Percentiles rank a stretch among this genome's conserved stretches.
These are phyloP conservation scores for Fusarium nygamai DNA, from an alignment of 2,329 filamentous ascomycete species.

Conservation along the genomic window DNA sequence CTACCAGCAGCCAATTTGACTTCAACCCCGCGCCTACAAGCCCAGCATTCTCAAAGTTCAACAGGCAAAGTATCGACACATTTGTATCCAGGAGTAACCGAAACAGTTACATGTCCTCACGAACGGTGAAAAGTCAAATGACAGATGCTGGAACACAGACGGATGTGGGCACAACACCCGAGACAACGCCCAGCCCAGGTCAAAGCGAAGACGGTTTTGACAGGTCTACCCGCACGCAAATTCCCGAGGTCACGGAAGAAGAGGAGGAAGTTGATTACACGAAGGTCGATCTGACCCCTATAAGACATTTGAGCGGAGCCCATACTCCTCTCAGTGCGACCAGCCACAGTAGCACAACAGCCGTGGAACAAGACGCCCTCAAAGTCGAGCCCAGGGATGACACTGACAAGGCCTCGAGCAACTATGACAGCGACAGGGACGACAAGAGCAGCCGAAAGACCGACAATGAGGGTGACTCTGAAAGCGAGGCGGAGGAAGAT, in stretches of 20 bases:
- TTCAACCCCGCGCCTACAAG: slow-evolving; percentile 81
- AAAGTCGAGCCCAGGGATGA: slow-evolving; percentile 39
- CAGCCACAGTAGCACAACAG: slow-evolving; percentile 35
- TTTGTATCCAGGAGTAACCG: slow-evolving; percentile 68
- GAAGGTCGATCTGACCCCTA: slow-evolving; percentile 63
- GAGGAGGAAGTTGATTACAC: slow-evolving; percentile 69
- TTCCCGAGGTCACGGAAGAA: slow-evolving; percentile 53
- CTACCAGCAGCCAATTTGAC: slow-evolving; percentile 83
- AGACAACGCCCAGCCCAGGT: slow-evolving; percentile 64
- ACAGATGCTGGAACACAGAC: slow-evolving; percentile 77
- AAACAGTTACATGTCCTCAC: slow-evolving; percentile 79
- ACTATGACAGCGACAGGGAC: slow-evolving; percentile 40
- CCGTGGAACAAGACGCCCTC: slow-evolving; percentile 33
- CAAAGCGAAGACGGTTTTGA: slow-evolving; percentile 63
- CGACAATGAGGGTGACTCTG: slow-evolving; percentile 38
- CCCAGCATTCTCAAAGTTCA: slow-evolving; percentile 68
- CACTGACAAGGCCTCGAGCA: slow-evolving; percentile 39
- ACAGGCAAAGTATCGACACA: slow-evolving; percentile 77
- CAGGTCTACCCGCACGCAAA: slow-evolving; percentile 53
- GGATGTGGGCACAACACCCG: slow-evolving; percentile 61
- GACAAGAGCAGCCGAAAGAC: slow-evolving; percentile 43
- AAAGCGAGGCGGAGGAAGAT: slow-evolving; percentile 33
- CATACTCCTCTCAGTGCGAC: slow-evolving; percentile 33
- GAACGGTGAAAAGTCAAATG: slow-evolving; percentile 74
- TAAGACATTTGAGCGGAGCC: slow-evolving; percentile 55